phyloP scores from a whole-genome alignment of 305 asterid genomes.

The Striga hermonthica region DNA sequence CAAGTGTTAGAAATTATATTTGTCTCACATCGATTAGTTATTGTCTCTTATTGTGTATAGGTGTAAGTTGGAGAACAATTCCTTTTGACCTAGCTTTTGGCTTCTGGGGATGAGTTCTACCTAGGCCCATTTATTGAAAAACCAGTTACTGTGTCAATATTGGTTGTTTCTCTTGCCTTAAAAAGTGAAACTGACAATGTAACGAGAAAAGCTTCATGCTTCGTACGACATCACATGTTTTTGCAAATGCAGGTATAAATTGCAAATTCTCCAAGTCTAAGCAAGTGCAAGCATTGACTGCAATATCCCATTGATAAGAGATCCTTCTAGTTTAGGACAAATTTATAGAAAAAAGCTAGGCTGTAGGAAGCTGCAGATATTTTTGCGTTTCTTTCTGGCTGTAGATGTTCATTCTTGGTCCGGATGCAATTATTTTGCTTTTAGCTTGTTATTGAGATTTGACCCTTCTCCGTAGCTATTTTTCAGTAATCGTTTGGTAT shows the following conservation, averaged over 20 bases:
- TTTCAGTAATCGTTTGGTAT: conserved; percentile 18
- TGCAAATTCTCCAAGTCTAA: conserved; percentile 1
- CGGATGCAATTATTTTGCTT: conserved; percentile 11
- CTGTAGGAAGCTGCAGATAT: conserved; percentile 9
- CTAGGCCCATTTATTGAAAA: too few relatives aligned
- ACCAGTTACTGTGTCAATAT: too few relatives aligned
- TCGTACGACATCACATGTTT: neutral
- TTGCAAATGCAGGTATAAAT: conserved; percentile 3
- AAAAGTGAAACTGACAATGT: neutral
- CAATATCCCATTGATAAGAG: conserved; percentile 5
- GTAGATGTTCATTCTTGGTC: conserved; percentile 1
- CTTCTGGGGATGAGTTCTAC: too few relatives aligned
- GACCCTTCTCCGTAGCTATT: conserved; percentile 1
- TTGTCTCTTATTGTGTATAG: too few relatives aligned
- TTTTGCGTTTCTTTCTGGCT: conserved; percentile 12
- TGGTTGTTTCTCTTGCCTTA: neutral
- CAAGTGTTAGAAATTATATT: too few relatives aligned
- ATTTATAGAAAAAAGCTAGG: conserved; percentile 15
- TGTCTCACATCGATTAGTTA: too few relatives aligned
- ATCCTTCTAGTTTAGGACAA: conserved; percentile 13
- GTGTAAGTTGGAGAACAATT: too few relatives aligned
- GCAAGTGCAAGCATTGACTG: neutral
- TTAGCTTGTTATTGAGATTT: conserved; percentile 24
- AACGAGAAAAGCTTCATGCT: too few relatives aligned
- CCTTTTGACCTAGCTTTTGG: too few relatives aligned